Base-by-base conservation (phyloP, 371 early-diverging fungal genomes). In the Mucor irregularis region DNA sequence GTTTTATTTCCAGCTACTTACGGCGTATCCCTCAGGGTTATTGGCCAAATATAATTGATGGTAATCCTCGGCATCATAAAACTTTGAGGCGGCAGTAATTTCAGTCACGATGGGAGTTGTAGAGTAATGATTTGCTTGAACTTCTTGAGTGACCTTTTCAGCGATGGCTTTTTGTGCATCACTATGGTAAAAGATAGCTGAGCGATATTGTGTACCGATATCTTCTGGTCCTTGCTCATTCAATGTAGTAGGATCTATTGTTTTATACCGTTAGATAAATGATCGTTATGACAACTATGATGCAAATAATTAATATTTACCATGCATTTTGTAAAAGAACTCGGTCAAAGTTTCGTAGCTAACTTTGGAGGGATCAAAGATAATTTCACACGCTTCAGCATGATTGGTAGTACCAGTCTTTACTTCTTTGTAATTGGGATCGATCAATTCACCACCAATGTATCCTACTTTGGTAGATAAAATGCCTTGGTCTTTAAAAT, bases 51-150 rank as follows among this genome's bases (percentile, higher is more conserved):
- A 95, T 17, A 78, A 68, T 69, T 91, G 91, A 62, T 97, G 97
- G 61, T 95, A 94, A 0, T 82, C 90, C 69, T 97, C 97, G 19
- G 92, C 97, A 45, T 86, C 78, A 56, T 78, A 94, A 69, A 90
- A 97, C 17, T 56, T 69, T 14, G 70, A 72, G 2, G 88, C 85
- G 2, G 86, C 81, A 26, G 71, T 76, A 49, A 92, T 86, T 56
- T 86, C 73, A 0, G 93, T 92, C 4, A 78, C 88, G 39, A 92
- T 85, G 0, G 65, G 62, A 13, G 64, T 48, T 2, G 71, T 79
- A 22, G 79, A 67, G 31, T 73, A 80, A 58, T 84, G 84, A 49
- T 82, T 76, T 51, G 83, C 80, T 59, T 87, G 85, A 13, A 83
- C 71, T 49, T 82, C 72, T 1, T 62, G 63, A 46, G 84, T 90